phyloP scores from a whole-genome alignment of 2,329 filamentous ascomycete species.

The Teratosphaeria gauchensis region DNA sequence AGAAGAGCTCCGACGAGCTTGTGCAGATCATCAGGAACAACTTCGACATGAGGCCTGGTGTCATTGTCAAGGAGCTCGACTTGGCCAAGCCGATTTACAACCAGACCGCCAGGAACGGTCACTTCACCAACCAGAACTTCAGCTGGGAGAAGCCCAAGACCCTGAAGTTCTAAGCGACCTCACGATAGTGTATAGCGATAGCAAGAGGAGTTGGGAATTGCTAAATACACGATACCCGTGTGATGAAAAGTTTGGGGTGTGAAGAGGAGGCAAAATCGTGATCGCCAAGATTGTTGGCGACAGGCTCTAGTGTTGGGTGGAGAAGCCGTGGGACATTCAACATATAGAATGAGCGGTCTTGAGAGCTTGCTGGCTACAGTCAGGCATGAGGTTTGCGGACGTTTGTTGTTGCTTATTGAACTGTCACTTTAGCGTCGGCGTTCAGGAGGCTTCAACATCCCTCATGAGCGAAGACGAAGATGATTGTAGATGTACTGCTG shows the following conservation, averaged over 20 bases:
- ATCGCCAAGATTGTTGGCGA: constrained; percentile 4
- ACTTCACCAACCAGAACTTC: constrained; percentile 98
- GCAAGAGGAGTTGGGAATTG: too few species aligned
- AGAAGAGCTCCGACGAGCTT: constrained; percentile 81
- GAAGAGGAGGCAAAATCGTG: not conserved
- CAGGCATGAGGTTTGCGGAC: not conserved
- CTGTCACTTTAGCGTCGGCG: constrained; percentile 16
- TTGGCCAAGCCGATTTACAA: constrained; percentile 94
- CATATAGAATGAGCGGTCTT: not conserved
- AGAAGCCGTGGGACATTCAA: constrained; percentile 2
- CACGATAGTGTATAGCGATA: not conserved
- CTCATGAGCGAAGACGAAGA: constrained; percentile 5
- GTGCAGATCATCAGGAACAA: constrained; percentile 90
- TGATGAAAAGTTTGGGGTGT: not conserved
- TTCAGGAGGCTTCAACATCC: constrained; percentile 18
- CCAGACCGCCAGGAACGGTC: constrained; percentile 98
- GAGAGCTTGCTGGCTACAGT: constrained; percentile 5
- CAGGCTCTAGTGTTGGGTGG: not conserved
- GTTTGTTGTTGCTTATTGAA: not conserved
- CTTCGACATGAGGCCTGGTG: constrained; percentile 96
- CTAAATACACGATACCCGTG: not conserved
- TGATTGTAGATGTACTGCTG: not conserved
- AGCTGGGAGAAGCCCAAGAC: constrained; percentile 96
- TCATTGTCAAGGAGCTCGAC: constrained; percentile 96
- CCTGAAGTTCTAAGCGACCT: constrained; percentile 66